Conservation (phyloP, 2,329 filamentous ascomycete genomes). For the Amesomyces nigricolor region DNA sequence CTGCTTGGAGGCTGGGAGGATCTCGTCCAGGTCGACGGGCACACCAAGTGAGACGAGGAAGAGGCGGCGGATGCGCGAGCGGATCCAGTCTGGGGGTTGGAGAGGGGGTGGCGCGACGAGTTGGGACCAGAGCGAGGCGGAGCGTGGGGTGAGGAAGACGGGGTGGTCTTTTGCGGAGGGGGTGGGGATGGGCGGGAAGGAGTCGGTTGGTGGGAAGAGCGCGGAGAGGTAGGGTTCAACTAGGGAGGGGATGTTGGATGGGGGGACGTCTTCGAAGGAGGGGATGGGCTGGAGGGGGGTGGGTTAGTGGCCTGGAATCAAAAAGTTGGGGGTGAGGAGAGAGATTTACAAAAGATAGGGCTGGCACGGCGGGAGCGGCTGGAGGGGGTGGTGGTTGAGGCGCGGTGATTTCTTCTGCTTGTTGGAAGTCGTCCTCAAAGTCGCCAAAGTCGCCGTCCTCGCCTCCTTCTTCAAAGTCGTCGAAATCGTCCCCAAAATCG, state of each 20-base stretch:
- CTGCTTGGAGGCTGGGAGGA: slow-evolving; percentile 87
- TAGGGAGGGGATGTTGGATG: slow-evolving; percentile 54
- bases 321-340: slow-evolving; percentile 10
- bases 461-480: slow-evolving; percentile 57
- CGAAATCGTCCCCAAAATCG: slow-evolving; percentile 55
- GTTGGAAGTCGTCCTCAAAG: slow-evolving; percentile 67
- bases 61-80: slow-evolving; percentile 85
- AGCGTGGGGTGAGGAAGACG: slow-evolving; percentile 78
- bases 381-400: slow-evolving; percentile 21
- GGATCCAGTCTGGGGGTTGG: slow-evolving; percentile 95
- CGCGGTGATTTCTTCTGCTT: slow-evolving; percentile 38
- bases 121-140: slow-evolving; percentile 91
- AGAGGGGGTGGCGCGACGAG: slow-evolving; percentile 90
- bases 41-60: slow-evolving; percentile 95
- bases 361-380: slow-evolving; percentile 28
- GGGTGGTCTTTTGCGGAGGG: slow-evolving; percentile 49
- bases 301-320: slow-evolving; percentile 21
- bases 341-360: slow-evolving; percentile 28
- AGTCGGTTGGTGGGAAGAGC: slow-evolving; percentile 56
- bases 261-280: slow-evolving; percentile 57
- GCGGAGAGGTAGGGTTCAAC: slow-evolving; percentile 61
- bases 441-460: slow-evolving; percentile 57
- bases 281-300: slow-evolving; percentile 53
- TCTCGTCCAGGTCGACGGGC: slow-evolving; percentile 94
- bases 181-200: slow-evolving; percentile 43